phyloP scores from a whole-genome alignment of 331 rosid genomes.

The Cydonia oblonga region DNA sequence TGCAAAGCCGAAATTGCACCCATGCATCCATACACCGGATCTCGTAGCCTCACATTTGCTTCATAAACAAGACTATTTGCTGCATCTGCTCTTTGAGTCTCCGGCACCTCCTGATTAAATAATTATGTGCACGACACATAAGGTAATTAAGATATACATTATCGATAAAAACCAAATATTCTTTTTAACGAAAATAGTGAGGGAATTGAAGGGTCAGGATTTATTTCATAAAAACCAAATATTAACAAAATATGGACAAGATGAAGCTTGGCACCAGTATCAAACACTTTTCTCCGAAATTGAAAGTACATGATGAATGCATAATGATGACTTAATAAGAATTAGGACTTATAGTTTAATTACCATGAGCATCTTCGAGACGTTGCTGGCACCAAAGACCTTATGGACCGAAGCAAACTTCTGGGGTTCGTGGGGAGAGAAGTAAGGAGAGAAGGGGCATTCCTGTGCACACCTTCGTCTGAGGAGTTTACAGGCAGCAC shows the following conservation, averaged over 20 bases:
- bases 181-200: neutral
- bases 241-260: neutral
- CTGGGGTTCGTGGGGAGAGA: constrained; percentile 97
- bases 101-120: constrained; percentile 61
- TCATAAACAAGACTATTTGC: constrained; percentile 94
- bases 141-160: neutral
- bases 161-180: no score
- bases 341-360: neutral
- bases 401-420: constrained; percentile 97
- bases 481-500: constrained; percentile 93
- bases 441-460: constrained; percentile 92
- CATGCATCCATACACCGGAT: constrained; percentile 99
- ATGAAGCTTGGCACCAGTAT: neutral
- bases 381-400: constrained; percentile 97
- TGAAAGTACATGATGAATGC: neutral
- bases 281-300: neutral
- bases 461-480: constrained; percentile 95
- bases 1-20: constrained; percentile 93
- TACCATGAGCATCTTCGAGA: constrained; percentile 97
- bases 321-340: neutral
- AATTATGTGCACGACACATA: neutral
- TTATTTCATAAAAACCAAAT: neutral
- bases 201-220: neutral
- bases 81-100: constrained; percentile 76
- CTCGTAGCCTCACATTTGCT: constrained; percentile 94